Conservation (phyloP, 129 eudicot species). For the Helichrysum umbraculigerum region DNA sequence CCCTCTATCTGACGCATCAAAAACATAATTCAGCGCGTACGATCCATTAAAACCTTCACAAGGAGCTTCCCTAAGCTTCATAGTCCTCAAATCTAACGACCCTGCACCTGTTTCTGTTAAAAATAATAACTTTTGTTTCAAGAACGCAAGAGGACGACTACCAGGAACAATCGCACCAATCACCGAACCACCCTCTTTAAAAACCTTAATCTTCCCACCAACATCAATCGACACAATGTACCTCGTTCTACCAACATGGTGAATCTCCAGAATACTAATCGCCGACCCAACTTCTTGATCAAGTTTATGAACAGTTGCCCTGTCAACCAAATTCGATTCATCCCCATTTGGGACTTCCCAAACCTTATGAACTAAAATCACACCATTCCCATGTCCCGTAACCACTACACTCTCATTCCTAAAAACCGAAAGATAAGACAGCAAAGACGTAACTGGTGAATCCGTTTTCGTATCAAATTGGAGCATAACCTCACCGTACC, state of each 20-base stretch:
- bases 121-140: slow-evolving; percentile 85
- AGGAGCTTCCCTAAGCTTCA: slow-evolving; percentile 75
- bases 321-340: slow-evolving; percentile 47
- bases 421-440: slow-evolving; percentile 62
- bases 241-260: slow-evolving; percentile 81
- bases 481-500: slow-evolving; percentile 71
- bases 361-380: slow-evolving; percentile 64
- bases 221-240: slow-evolving; percentile 64
- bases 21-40: slow-evolving; percentile 63
- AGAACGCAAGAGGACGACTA: slow-evolving; percentile 72
- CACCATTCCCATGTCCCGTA: slow-evolving; percentile 88
- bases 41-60: slow-evolving; percentile 89
- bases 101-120: slow-evolving; percentile 89
- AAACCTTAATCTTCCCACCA: slow-evolving; percentile 65
- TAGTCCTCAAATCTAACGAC: slow-evolving; percentile 89
- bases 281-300: slow-evolving; percentile 38
- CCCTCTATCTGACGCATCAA: slow-evolving; percentile 81
- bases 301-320: slow-evolving; percentile 46
- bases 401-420: slow-evolving; percentile 76
- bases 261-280: slow-evolving; percentile 64
- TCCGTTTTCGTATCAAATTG: slow-evolving; percentile 46
- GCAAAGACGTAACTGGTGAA: slow-evolving; percentile 55
- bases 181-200: slow-evolving; percentile 73
- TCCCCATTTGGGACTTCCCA: slow-evolving; percentile 70
- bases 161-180: slow-evolving; percentile 63